Evolutionary conservation across 2,329 filamentous ascomycete species (phyloP).

Genomic region (Phialemoniopsis sp.): DNA sequence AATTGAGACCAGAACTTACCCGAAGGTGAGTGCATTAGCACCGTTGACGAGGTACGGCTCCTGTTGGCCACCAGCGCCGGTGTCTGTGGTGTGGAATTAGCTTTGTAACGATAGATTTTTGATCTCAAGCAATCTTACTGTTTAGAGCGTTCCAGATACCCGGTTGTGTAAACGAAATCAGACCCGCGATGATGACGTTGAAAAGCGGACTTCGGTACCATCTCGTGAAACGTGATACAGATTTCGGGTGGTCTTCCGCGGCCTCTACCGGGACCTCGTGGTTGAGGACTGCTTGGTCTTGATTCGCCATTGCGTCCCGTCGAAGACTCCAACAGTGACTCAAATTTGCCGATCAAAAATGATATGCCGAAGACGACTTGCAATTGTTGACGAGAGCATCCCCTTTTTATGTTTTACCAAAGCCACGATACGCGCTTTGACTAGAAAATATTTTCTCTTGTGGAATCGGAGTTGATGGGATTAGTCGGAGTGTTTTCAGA

Average conservation of each 20-base stretch:
- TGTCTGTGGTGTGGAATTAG: constrained; percentile 7
- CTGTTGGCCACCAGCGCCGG: constrained; percentile 27
- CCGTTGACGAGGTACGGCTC: constrained; percentile 32
- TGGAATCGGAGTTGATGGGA: too few species aligned
- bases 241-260: constrained; percentile 10
- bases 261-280: constrained; percentile 4
- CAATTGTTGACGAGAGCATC: too few species aligned
- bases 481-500: too few species aligned
- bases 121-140: constrained; percentile 13
- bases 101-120: not conserved
- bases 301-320: not conserved
- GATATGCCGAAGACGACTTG: too few species aligned
- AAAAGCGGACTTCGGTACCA: constrained; percentile 40
- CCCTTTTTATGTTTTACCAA: too few species aligned
- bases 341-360: too few species aligned
- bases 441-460: too few species aligned
- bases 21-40: constrained; percentile 35
- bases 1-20: constrained; percentile 9
- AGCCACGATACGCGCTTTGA: too few species aligned
- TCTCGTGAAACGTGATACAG: constrained; percentile 20
- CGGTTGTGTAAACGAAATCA: constrained; percentile 38
- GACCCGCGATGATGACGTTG: constrained; percentile 38
- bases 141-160: constrained; percentile 44
- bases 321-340: too few species aligned
- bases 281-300: constrained; percentile 3